Conservation (phyloP, 2,329 filamentous ascomycete species). For the Epicoccum sorghinum region DNA sequence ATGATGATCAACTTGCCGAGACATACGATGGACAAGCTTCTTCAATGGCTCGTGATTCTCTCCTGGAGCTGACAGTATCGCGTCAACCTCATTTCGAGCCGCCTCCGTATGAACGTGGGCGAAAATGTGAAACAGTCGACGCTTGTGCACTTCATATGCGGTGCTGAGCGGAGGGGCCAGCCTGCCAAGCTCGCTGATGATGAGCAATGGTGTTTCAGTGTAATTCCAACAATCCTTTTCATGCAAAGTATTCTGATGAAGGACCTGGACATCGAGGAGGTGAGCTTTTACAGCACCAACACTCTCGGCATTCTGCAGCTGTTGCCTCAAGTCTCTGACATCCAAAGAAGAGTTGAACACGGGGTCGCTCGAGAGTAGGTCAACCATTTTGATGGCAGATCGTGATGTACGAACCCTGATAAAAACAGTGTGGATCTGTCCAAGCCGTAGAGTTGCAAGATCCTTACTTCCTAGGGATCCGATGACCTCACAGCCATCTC, state of each 20-base stretch:
- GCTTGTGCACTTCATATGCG: slow-evolving; percentile 31
- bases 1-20: slow-evolving; percentile 27
- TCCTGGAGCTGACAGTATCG: slow-evolving; percentile 4
- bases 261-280: slow-evolving; percentile 33
- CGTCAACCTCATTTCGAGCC: slow-evolving; percentile 17
- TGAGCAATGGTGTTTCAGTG: slow-evolving; percentile 29
- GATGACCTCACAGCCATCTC: slow-evolving; percentile 35
- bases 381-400: slow-evolving; percentile 21
- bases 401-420: slow-evolving; percentile 26
- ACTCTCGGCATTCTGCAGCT: slow-evolving; percentile 24
- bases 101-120: slow-evolving; percentile 10
- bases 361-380: slow-evolving; percentile 27
- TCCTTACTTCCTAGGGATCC: slow-evolving; percentile 23
- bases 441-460: slow-evolving; percentile 29
- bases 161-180: slow-evolving; percentile 25
- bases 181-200: slow-evolving; percentile 29
- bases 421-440: slow-evolving; percentile 36
- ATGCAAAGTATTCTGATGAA: slow-evolving; percentile 30
- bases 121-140: slow-evolving; percentile 28
- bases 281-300: slow-evolving; percentile 30
- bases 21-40: slow-evolving; percentile 25
- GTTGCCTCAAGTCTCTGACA: slow-evolving; percentile 27
- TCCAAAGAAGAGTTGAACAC: slow-evolving; percentile 31
- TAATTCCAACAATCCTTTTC: slow-evolving; percentile 30
- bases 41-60: slow-evolving; percentile 16